Base-by-base conservation (phyloP, 495 filamentous ascomycete genomes). In the Aspergillus cristatus region DNA sequence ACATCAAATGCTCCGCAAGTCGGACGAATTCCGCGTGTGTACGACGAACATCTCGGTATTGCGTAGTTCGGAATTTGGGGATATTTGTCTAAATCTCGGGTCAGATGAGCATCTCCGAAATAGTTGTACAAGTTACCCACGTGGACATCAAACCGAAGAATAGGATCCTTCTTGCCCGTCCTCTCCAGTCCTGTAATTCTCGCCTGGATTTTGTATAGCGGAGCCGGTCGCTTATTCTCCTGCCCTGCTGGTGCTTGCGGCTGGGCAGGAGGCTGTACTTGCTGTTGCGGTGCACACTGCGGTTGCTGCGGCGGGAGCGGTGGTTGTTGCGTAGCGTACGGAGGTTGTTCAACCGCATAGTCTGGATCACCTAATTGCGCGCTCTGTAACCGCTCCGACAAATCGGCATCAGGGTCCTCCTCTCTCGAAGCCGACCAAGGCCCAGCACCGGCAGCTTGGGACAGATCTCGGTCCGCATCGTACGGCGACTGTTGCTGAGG, bases 11-110 rank as follows among this genome's bases (percentile, higher is more conserved):
- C 37, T 94, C 85, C 16, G 85, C 86, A 15, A 99, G 80, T 53
- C 97, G 97, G 40, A 81, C 71, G 50, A 99, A 99, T 54, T 99
- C 93, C 32, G 85, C 83, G 59, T 99, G 91, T 16, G 91, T 83
- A 28, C 93, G 83, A 42, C 91, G 83, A 37, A 99, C 84, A 57
- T 97, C 93, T 51, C 93, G 86, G 60, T 95, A 97, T 56, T 97
- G 93, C 7, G 93, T 97, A 2, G 93, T 96, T 45, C 93, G 76
- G 63, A 95, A 99, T 47, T 90, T 88, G 34, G 90, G 90, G 13
- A 99, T 84, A 64, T 97, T 97, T 40, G 93, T 97, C 93, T 96
- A 42, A 7, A 31, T 28, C 35, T 18, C 11, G 24, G 29, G 29
- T 34, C 20, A 34, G 7, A 14, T 24, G 41, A 37, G 52, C 17